These are phyloP conservation scores for Sideroxylon spinosum DNA, from an alignment of 179 eudicot genomes.

Conservation along the genomic window DNA sequence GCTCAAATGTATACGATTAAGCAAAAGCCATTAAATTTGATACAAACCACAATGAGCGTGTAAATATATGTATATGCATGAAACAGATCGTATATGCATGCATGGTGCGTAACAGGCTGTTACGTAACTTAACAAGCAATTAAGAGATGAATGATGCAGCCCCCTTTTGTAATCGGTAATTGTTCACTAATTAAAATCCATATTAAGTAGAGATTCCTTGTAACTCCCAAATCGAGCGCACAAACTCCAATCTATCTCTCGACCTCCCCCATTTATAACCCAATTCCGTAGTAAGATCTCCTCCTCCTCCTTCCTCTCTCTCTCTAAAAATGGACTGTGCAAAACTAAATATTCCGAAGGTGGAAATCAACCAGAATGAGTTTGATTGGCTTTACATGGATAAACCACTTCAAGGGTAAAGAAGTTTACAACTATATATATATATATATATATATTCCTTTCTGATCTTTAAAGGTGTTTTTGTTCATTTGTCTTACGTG, in stretches of 20 bases:
- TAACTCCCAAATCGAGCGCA: conserved; percentile 28
- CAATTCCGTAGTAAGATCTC: not conserved
- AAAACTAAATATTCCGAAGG: conserved; percentile 15
- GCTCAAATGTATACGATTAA: not conserved
- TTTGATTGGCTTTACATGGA: conserved; percentile 18
- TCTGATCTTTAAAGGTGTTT: too few species aligned
- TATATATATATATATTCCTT: too few species aligned
- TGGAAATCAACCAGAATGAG: conserved; percentile 17
- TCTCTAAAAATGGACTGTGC: conserved; percentile 9
- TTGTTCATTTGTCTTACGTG: not conserved
- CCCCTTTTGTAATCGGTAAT: conserved; percentile 33
- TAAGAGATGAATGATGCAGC: conserved; percentile 29
- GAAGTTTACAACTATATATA: not conserved
- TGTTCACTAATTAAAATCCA: conserved; percentile 28
- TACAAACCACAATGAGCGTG: too few species aligned
- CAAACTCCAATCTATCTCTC: conserved; percentile 10
- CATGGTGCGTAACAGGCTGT: conserved; percentile 3
- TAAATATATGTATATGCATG: not conserved
- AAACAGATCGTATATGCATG: not conserved
- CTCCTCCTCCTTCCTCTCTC: not conserved
- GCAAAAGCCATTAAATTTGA: not conserved
- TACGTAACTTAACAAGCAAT: conserved; percentile 24
- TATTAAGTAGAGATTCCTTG: conserved; percentile 22
- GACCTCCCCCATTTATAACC: not conserved
- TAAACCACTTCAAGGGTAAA: conserved; percentile 22